phyloP scores from a whole-genome alignment of 306 rosid species.

The Trifolium pratense region DNA sequence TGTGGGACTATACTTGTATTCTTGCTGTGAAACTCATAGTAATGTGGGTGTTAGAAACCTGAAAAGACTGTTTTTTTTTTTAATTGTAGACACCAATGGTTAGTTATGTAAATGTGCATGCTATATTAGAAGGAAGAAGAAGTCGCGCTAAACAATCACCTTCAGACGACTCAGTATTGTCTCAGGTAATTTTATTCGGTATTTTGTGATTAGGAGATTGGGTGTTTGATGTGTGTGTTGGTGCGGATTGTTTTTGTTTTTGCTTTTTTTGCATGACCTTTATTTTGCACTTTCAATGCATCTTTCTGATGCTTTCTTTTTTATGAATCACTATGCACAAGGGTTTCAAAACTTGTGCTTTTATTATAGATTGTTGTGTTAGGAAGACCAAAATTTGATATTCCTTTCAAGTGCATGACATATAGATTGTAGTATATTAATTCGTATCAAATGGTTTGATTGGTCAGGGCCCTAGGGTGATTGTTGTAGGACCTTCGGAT shows the following conservation, averaged over 20 bases:
- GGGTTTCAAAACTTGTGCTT: not conserved
- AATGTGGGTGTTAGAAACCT: not conserved
- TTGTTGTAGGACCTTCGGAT: slow-evolving; percentile 95
- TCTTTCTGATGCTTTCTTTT: not conserved
- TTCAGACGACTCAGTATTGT: slow-evolving; percentile 61
- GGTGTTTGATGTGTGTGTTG: not conserved
- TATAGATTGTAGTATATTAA: slow-evolving; percentile 30
- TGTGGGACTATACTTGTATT: not conserved
- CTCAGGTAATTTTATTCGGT: slow-evolving; percentile 53
- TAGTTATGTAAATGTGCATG: slow-evolving; percentile 93
- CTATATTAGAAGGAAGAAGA: slow-evolving; percentile 79
- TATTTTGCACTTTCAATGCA: not conserved
- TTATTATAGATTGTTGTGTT: not conserved
- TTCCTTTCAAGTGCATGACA: not conserved
- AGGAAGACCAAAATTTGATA: slow-evolving; percentile 4
- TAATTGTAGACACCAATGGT: slow-evolving; percentile 84
- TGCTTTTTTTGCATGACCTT: not conserved
- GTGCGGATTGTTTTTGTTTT: not conserved
- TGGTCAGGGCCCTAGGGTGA: slow-evolving; percentile 94
- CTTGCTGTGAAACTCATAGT: not conserved
- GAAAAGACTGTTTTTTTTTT: not conserved
- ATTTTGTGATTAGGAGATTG: not conserved
- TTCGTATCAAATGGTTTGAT: slow-evolving; percentile 22
- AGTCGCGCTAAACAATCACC: slow-evolving; percentile 76
- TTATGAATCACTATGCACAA: not conserved